Base-by-base conservation (phyloP, 805 yeast species). In the Jamesozyma lodderae region DNA sequence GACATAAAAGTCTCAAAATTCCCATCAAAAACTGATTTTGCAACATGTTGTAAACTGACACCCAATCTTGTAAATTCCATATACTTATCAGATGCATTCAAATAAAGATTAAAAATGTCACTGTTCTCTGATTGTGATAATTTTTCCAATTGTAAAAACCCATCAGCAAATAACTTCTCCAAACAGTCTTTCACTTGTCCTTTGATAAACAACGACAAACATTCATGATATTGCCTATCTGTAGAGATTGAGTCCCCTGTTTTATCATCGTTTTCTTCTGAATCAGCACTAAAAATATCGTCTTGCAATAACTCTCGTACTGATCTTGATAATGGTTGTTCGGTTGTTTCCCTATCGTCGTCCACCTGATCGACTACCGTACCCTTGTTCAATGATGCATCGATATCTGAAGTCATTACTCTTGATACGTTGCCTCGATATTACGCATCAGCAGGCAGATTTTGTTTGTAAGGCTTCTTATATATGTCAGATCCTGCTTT, bases 261-360 rank as follows among this genome's bases (percentile, higher is more conserved):
- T 5, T 8, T 15, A n/a, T 32, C 20, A 15, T 21, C 16, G 10
- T 22, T 11, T 6, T 13, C 27, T 7, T 32, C 27, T 13, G 21
- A 17, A 16, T 33, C 35, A 8, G n/a, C 28, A 18, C 37, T 36
- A 20, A 52, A 44, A 23, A 42, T 41, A 16, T 46, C 49, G 31
- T 53, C 55, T 1, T 47, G 37, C 14, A 55, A 39, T 22, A 57
- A 37, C 6, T 48, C 48, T 37, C 52, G 47, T 10, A 52, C 34
- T 14, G 49, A 43, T 6, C 11, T n/a, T 8, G 32, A 29, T 11
- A 29, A 10, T 11, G 4, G 10, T 10, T 5, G 11, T 9, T 24
- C 26, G 4, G 26, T n/a, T n/a, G n/a, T n/a, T n/a, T n/a, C n/a
- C n/a, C n/a, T n/a, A n/a, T n/a, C n/a, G n/a, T n/a, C n/a, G n/a